Evolutionary conservation across 2,329 filamentous ascomycete species (phyloP).

Genomic region (Trichophyton rubrum): DNA sequence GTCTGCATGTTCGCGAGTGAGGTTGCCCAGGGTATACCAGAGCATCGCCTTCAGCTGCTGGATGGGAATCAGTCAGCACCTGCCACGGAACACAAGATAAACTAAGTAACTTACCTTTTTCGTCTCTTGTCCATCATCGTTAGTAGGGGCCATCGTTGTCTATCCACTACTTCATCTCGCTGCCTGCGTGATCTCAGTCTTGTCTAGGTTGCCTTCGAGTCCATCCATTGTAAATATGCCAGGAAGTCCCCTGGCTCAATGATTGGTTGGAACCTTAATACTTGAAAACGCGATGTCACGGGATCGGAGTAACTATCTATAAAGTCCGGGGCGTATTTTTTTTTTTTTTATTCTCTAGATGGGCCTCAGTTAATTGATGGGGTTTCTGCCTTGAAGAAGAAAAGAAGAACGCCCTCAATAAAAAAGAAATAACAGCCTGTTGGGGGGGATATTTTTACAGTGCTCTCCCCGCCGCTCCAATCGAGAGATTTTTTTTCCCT

Average conservation of each 20-base stretch:
- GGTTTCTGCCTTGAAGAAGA: background rate
- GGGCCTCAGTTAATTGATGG: too few species aligned
- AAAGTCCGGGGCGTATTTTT: background rate
- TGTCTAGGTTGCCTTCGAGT: background rate
- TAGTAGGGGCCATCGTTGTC: background rate
- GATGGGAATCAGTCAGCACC: too few species aligned
- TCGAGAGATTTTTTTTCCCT: background rate
- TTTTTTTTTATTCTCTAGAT: background rate
- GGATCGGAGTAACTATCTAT: background rate
- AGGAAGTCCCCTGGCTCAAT: too few species aligned
- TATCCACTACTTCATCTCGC: background rate
- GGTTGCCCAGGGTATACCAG: constrained; percentile 73
- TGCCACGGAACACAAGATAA: background rate
- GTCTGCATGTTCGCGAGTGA: constrained; percentile 73
- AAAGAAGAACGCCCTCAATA: background rate
- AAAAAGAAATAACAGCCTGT: background rate
- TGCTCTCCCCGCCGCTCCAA: background rate
- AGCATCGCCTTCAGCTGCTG: constrained; percentile 73
- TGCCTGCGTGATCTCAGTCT: background rate
- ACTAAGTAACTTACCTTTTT: background rate
- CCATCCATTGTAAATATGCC: too few species aligned
- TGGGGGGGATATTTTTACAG: background rate
- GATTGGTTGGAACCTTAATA: too few species aligned
- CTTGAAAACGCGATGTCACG: background rate
- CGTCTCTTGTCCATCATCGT: background rate